Evolutionary conservation across 495 filamentous ascomycete species (phyloP).

Genomic region (Xylaria longipes): DNA sequence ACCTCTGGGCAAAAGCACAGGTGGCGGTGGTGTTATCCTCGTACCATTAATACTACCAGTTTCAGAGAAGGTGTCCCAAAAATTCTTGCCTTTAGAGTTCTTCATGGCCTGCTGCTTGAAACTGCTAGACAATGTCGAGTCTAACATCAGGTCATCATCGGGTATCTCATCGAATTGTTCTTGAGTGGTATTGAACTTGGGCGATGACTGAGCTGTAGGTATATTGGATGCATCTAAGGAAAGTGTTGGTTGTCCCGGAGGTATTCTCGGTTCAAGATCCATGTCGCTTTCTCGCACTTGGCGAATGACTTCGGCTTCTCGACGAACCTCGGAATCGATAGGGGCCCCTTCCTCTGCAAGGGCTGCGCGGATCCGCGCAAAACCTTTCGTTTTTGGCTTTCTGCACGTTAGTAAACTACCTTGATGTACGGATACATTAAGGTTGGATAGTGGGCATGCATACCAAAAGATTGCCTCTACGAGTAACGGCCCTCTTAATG

Average conservation of each 20-base stretch:
- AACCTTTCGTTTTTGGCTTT: slow-evolving; percentile 90
- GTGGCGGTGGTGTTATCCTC: slow-evolving; percentile 69
- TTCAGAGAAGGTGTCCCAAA: slow-evolving; percentile 79
- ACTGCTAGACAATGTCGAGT: slow-evolving; percentile 61
- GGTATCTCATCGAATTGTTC: slow-evolving; percentile 63
- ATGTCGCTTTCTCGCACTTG: slow-evolving; percentile 83
- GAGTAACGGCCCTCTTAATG: slow-evolving; percentile 74
- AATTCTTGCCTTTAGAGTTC: slow-evolving; percentile 73
- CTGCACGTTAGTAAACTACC: background rate
- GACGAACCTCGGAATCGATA: slow-evolving; percentile 83
- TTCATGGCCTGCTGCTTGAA: slow-evolving; percentile 76
- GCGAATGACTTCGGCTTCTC: slow-evolving; percentile 92
- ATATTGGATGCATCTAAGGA: slow-evolving; percentile 32
- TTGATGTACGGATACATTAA: background rate
- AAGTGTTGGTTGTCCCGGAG: slow-evolving; percentile 26
- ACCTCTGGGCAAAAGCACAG: slow-evolving; percentile 57
- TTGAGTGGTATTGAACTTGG: slow-evolving; percentile 47
- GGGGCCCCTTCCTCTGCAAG: slow-evolving; percentile 87
- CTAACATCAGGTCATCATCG: slow-evolving; percentile 66
- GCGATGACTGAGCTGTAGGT: slow-evolving; percentile 61
- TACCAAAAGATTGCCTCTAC: slow-evolving; percentile 87
- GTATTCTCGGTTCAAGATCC: slow-evolving; percentile 52
- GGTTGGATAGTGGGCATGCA: slow-evolving; percentile 34
- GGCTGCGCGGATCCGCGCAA: slow-evolving; percentile 89
- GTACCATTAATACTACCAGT: slow-evolving; percentile 57